phyloP scores from a whole-genome alignment of 1,284 basidiomycete genomes.

The Gomphus bonarii region DNA sequence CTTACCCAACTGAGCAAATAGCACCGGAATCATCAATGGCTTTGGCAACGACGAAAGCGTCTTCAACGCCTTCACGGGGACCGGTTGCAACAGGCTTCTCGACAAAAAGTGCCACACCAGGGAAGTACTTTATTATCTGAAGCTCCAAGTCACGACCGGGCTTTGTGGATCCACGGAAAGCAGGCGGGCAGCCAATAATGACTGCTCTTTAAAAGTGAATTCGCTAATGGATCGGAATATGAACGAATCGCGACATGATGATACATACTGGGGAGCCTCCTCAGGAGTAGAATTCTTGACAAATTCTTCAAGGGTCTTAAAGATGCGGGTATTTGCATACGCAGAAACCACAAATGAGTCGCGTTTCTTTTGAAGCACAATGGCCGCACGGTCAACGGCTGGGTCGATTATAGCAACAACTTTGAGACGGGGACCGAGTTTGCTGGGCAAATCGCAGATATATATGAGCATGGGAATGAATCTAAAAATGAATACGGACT shows the following conservation, averaged over 20 bases:
- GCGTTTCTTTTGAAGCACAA: constrained; percentile 84
- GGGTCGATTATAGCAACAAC: constrained; percentile 94
- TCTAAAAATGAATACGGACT: constrained; percentile 35
- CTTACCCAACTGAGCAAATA: constrained; percentile 84
- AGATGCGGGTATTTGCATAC: constrained; percentile 86
- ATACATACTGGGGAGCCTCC: constrained; percentile 30
- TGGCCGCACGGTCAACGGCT: constrained; percentile 68
- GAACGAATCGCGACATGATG: constrained; percentile 21
- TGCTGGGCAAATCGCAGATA: constrained; percentile 39
- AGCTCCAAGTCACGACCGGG: constrained; percentile 84
- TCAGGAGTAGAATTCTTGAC: constrained; percentile 51
- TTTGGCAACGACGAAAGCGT: constrained; percentile 59
- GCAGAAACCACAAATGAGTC: constrained; percentile 90
- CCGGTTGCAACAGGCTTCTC: constrained; percentile 94
- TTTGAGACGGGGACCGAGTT: constrained; percentile 93
- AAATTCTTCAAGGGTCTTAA: constrained; percentile 84
- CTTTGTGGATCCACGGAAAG: constrained; percentile 77
- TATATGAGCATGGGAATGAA: background rate
- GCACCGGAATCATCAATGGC: constrained; percentile 59
- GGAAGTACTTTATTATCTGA: constrained; percentile 85
- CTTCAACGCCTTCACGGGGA: constrained; percentile 54
- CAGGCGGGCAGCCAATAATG: constrained; percentile 88
- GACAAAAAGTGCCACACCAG: constrained; percentile 84
- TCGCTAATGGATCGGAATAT: background rate
- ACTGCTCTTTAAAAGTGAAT: constrained; percentile 42